Evolutionary conservation across 768 basidiomycete species (phyloP).

Genomic region (Holtermannia corniformis): DNA sequence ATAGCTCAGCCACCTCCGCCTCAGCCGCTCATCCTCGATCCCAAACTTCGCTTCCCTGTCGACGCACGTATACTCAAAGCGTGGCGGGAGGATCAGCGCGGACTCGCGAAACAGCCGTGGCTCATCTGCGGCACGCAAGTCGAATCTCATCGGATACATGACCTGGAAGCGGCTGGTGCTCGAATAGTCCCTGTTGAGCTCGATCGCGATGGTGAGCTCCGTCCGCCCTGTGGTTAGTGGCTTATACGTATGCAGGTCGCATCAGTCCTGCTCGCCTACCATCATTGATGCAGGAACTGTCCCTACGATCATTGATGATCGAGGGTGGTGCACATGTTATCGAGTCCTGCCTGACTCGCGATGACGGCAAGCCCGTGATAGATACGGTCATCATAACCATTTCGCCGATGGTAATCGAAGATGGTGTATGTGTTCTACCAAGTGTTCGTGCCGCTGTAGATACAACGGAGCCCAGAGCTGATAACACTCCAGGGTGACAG

Average conservation of each 20-base stretch:
- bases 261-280: conserved; percentile 45
- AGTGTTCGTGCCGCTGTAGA: too few species aligned
- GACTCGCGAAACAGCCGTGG: conserved; percentile 62
- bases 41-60: conserved; percentile 55
- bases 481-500: conserved; percentile 18
- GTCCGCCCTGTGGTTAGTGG: neutral
- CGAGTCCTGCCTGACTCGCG: conserved; percentile 52
- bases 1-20: conserved; percentile 41
- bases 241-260: conserved; percentile 13
- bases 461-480: neutral
- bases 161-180: conserved; percentile 60
- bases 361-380: conserved; percentile 43
- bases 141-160: conserved; percentile 41
- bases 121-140: conserved; percentile 49
- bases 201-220: conserved; percentile 42
- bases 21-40: conserved; percentile 74
- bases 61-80: conserved; percentile 50
- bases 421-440: conserved; percentile 30
- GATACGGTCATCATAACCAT: conserved; percentile 75
- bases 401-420: conserved; percentile 74
- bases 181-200: conserved; percentile 50
- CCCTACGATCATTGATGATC: conserved; percentile 74
- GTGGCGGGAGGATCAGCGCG: conserved; percentile 43
- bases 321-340: conserved; percentile 88
- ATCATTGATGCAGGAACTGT: conserved; percentile 48